These are phyloP conservation scores for Parasitella parasitica DNA, from an alignment of 371 early-diverging fungal genomes.

Conservation along the genomic window DNA sequence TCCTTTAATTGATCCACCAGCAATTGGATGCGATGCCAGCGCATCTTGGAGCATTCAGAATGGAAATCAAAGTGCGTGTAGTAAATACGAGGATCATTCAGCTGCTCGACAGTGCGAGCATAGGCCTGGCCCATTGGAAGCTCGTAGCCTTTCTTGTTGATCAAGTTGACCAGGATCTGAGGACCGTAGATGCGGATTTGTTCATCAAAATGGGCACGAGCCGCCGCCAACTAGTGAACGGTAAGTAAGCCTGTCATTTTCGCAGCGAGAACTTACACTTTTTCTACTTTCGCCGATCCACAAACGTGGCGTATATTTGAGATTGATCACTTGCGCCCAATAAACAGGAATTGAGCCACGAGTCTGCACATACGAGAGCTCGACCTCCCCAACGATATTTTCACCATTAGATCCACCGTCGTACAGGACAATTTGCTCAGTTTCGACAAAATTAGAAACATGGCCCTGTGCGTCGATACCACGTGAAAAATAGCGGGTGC, in stretches of 20 bases:
- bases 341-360: constrained; percentile 98
- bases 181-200: constrained; percentile 74
- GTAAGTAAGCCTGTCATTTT: no score
- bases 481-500: constrained; percentile 92
- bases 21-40: constrained; percentile 79
- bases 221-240: constrained; percentile 28
- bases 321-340: constrained; percentile 93
- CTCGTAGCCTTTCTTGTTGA: constrained; percentile 91
- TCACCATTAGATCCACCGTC: constrained; percentile 32
- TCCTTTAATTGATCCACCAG: constrained; percentile 70
- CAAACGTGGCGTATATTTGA: constrained; percentile 90
- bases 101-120: constrained; percentile 58
- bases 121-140: constrained; percentile 80
- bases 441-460: constrained; percentile 98
- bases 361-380: constrained; percentile 85
- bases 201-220: constrained; percentile 73
- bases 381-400: constrained; percentile 29
- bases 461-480: constrained; percentile 94
- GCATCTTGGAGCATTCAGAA: constrained; percentile 90
- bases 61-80: constrained; percentile 97
- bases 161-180: constrained; percentile 85
- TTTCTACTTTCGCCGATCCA: constrained; percentile 67
- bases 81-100: constrained; percentile 61
- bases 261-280: constrained; percentile 52
- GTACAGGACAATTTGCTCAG: constrained; percentile 88